Evolutionary conservation across 1,284 basidiomycete genomes (phyloP).

Genomic region (Leccinum variabile): DNA sequence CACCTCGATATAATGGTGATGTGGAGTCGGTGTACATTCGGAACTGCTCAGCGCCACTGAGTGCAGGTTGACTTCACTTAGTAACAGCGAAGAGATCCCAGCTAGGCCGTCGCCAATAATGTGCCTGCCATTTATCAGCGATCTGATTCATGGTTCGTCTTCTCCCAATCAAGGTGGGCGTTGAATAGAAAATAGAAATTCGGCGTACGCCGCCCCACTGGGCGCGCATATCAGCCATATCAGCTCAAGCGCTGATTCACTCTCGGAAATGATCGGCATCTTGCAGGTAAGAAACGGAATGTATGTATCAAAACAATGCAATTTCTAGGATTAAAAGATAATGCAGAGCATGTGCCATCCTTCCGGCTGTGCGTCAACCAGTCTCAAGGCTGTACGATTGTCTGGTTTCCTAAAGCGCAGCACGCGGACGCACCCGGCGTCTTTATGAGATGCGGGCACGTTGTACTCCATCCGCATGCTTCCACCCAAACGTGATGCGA

Average conservation of each 20-base stretch:
- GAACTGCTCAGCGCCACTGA: background rate
- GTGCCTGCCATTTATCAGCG: background rate
- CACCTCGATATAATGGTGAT: slow-evolving; percentile 1
- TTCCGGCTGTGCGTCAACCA: background rate
- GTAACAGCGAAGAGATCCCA: background rate
- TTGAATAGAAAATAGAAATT: slow-evolving; percentile 3
- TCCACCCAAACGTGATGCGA: slow-evolving; percentile 10
- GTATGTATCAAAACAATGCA: background rate
- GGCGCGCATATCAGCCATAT: slow-evolving; percentile 2
- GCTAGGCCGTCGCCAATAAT: background rate
- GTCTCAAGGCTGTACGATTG: background rate
- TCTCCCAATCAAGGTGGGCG: slow-evolving; percentile 7
- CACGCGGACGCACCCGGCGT: background rate
- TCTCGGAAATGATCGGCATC: slow-evolving; percentile 15
- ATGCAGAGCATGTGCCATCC: background rate
- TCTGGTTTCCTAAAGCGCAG: background rate
- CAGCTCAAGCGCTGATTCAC: slow-evolving; percentile 3
- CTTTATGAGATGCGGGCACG: slow-evolving; percentile 6
- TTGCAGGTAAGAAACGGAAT: background rate
- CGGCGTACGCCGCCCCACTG: background rate
- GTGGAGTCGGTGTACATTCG: background rate
- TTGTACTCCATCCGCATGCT: slow-evolving; percentile 14
- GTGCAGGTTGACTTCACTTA: background rate
- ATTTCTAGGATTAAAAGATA: background rate
- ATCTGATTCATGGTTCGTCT: background rate